phyloP scores from a whole-genome alignment of 1,284 basidiomycete species.

The Apiotrichum sp. region DNA sequence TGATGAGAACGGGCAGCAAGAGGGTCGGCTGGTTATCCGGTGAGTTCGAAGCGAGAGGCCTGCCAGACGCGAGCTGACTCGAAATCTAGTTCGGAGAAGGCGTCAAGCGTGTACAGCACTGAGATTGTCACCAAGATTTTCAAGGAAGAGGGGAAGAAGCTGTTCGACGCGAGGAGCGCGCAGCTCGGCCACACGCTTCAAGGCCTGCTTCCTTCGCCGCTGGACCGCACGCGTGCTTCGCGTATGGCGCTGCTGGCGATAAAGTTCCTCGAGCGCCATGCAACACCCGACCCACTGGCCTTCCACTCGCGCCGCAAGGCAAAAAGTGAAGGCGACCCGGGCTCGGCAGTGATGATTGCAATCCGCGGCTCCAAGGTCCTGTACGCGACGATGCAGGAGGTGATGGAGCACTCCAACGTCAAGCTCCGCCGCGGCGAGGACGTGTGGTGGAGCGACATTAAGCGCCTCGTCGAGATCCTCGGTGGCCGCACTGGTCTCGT shows the following conservation, averaged over 20 bases:
- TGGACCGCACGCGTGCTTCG: conserved; percentile 85
- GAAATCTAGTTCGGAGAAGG: conserved; percentile 62
- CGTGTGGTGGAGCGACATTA: conserved; percentile 73
- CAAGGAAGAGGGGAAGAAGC: conserved; percentile 78
- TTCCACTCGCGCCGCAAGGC: conserved; percentile 10
- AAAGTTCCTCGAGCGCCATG: conserved; percentile 83
- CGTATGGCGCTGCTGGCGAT: conserved; percentile 88
- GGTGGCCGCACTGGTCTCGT: conserved; percentile 42
- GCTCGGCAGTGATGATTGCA: conserved; percentile 82
- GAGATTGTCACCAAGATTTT: conserved; percentile 88
- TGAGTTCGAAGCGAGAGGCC: not conserved
- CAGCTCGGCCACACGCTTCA: conserved; percentile 94
- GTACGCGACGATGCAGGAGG: conserved; percentile 77
- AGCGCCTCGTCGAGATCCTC: conserved; percentile 65
- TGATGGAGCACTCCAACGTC: conserved; percentile 83
- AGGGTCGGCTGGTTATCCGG: conserved; percentile 85
- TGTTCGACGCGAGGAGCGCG: conserved; percentile 96
- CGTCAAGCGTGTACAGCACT: conserved; percentile 85
- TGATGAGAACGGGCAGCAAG: conserved; percentile 80
- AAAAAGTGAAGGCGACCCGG: conserved; percentile 23
- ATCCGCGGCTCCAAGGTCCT: conserved; percentile 73
- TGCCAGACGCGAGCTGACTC: not conserved
- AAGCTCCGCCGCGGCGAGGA: conserved; percentile 74
- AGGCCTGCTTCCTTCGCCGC: conserved; percentile 87
- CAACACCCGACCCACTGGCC: conserved; percentile 43